These are phyloP conservation scores for Saturnispora sanitii DNA, from an alignment of 805 yeast genomes.

Conservation along the genomic window DNA sequence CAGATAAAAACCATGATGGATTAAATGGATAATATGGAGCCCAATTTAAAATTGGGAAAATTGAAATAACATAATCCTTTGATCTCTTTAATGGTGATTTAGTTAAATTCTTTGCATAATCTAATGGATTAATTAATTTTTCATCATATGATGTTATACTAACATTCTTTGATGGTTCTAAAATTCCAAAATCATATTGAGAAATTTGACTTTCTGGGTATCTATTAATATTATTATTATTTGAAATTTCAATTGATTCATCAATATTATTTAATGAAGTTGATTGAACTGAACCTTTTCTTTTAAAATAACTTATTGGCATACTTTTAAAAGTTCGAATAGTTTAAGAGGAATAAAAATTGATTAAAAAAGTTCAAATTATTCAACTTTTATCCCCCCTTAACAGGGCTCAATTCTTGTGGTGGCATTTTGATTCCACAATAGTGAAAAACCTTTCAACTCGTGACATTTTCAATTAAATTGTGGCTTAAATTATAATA, in stretches of 20 bases:
- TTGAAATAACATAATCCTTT: constrained; percentile 43
- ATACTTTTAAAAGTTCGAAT: neutral
- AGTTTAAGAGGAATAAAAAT: neutral
- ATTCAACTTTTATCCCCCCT: neutral
- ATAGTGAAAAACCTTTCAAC: neutral
- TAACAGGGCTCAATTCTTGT: neutral
- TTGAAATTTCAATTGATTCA: neutral
- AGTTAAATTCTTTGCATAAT: constrained; percentile 22
- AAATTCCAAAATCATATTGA: neutral
- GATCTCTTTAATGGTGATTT: constrained; percentile 32
- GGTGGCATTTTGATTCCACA: neutral
- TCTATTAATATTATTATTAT: neutral
- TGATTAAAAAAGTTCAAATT: neutral
- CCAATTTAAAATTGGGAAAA: constrained; percentile 82
- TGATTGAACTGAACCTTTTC: no score
- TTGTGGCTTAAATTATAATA: neutral
- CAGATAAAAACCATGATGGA: constrained; percentile 61
- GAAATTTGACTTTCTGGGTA: constrained; percentile 1
- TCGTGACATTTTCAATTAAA: neutral
- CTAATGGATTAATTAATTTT: constrained; percentile 18
- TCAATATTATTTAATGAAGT: neutral
- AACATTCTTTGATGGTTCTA: neutral
- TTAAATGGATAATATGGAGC: constrained; percentile 67
- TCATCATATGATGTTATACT: constrained; percentile 17
- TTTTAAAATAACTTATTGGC: no score